A percentile compares a stretch with the other conserved stretches of the same genome.
Evolutionary conservation across 257 asterid species (phyloP).

Genomic region (Petunia axillaris): DNA sequence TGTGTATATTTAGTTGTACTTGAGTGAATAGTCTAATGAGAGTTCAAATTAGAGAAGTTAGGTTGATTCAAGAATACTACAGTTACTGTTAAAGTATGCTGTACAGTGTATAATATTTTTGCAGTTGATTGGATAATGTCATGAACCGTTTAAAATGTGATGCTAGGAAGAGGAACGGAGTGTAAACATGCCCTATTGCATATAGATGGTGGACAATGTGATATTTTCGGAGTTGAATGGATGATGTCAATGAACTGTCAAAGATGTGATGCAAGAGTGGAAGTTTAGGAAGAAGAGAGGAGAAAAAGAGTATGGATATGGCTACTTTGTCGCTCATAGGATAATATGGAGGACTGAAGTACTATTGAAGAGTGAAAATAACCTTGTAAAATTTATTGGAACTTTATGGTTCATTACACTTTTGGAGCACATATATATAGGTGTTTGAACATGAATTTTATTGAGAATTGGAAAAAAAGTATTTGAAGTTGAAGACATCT

Average conservation of each 20-base stretch:
- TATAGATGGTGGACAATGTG: too few species aligned
- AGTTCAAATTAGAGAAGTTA: conserved; percentile 5
- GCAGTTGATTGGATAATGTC: background rate
- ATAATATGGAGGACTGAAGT: background rate
- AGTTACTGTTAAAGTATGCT: background rate
- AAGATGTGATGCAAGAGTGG: background rate
- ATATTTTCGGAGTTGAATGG: too few species aligned
- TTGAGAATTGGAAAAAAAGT: too few species aligned
- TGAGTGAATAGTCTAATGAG: background rate
- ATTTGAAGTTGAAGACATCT: too few species aligned
- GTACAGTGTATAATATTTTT: too few species aligned
- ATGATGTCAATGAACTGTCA: too few species aligned
- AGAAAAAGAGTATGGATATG: background rate
- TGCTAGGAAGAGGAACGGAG: too few species aligned
- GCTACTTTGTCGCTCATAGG: conserved; percentile 1
- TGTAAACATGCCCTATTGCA: too few species aligned
- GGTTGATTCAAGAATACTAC: background rate
- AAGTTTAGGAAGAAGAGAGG: background rate
- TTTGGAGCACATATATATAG: background rate
- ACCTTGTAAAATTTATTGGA: conserved; percentile 7
- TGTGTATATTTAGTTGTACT: background rate
- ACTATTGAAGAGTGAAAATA: conserved; percentile 11
- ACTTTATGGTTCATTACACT: background rate
- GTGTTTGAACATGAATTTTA: background rate
- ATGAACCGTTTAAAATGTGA: conserved; percentile 10